Base-by-base conservation (phyloP, 805 yeast species). In the Ogataea pignaliae region DNA sequence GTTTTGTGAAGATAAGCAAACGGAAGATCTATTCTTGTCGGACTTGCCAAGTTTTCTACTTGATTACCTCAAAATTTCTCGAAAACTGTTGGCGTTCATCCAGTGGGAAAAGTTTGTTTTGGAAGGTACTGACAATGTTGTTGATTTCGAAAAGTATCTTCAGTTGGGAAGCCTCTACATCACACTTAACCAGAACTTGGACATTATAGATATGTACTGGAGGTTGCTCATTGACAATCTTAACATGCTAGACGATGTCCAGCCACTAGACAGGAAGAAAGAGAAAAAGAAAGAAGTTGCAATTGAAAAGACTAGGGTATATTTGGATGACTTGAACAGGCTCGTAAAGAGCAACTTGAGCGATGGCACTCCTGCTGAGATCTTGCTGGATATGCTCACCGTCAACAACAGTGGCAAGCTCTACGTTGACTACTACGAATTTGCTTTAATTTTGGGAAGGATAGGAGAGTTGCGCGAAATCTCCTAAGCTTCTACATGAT, bases 381-480 rank as follows among this genome's bases (percentile, higher is more conserved):
- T 71, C 3, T 48, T 74, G 10, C 53, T 70, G n/a, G 75, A 71
- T 42, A 75, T 76, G 80, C 56, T 75, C 17, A 65, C 71, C 9
- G 63, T 68, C 1, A 65, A 72, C 1, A 54, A 63, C 16, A 73
- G 74, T 0, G 52, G 52, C n/a, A 60, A 68, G 28, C 56, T 57
- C 1, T 56, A 52, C 29, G 49, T 76, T 16, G 64, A 63, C 3
- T 73, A 72, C 44, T 52, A 66, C 34, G 81, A 78, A 50, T 72
- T 77, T 52, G 79, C 73, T 6, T 61, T 67, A 43, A 56, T 74
- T 10, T 47, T 78, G 44, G 83, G 81, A 1, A 71, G 73, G 47
- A 46, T 76, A 15, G 80, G 80, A 5, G 64, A 66, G 40, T 51
- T 72, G 37, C 52, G 59, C 18, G 41, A 39, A 3, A n/a, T n/a